Base-by-base conservation (phyloP, 2,329 filamentous ascomycete genomes). In the Pseudocercospora macadamiae region DNA sequence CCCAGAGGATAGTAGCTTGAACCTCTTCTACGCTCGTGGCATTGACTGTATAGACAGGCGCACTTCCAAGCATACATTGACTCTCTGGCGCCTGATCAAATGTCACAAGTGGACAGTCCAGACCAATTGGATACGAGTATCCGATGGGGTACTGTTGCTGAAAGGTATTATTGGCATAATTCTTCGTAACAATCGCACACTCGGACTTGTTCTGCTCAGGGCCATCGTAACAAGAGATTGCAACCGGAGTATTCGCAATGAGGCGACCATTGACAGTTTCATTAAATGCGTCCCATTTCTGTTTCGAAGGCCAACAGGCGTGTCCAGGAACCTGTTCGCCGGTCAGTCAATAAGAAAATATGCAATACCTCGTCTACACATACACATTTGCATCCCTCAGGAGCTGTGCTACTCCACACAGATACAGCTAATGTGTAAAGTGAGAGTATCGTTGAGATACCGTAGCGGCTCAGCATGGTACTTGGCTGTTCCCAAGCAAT, bases 161-260 rank as follows among this genome's bases (percentile, higher is more conserved):
- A 44, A 73, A 74, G 6, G 55, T 59, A 7, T 68, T 60, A 57
- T 69, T 66, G 28, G 51, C 62, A 66, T 68, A 73, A 32, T 69
- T 66, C 3, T 54, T 44, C 16, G 61, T 53, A 18, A 73, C 62
- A 34, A 63, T 51, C 3, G 60, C 60, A 61, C 72, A 75, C 36
- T 65, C 45, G n/a, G 54, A 49, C 16, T 62, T 49, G 51, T 71
- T 57, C 16, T 68, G 60, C 25, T 62, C 54, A 14, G 70, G 63
- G 8, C 70, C 71, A 3, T 69, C 64, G 53, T 76, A 76, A 55
- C 75, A 77, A 14, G 73, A 67, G 28, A 65, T 62, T 9, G 73
- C 75, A 5, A 70, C 59, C 4, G 75, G 75, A 3, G 55, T 49
- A 14, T 71, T 71, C n/a, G 57, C 51, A 25, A 77, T 70, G 1